Percentiles rank a stretch among this genome's conserved stretches.
Conservation (phyloP, 2,329 filamentous ascomycete genomes). For the Shiraia sp. region DNA sequence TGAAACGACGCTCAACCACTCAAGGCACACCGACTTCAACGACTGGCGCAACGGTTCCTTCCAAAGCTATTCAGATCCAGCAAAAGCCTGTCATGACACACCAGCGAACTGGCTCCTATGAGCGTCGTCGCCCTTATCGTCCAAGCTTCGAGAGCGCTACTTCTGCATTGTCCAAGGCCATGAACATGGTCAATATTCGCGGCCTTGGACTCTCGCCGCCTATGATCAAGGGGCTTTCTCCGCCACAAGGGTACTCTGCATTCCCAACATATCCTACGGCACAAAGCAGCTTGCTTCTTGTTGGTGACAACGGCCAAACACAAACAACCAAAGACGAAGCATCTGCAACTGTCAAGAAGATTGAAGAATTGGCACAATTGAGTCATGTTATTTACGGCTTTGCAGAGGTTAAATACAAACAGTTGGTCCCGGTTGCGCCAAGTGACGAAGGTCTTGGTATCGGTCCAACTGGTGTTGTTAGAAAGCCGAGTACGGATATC, state of each 20-base stretch:
- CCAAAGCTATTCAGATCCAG: slow-evolving; percentile 76
- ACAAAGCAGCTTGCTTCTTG: slow-evolving; percentile 67
- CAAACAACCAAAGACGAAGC: slow-evolving; percentile 72
- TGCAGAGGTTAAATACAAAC: slow-evolving; percentile 97
- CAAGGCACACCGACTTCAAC: slow-evolving; percentile 71
- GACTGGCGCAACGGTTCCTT: slow-evolving; percentile 71
- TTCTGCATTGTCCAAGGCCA: slow-evolving; percentile 90
- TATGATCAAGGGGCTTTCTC: slow-evolving; percentile 65
- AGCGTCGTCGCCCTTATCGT: slow-evolving; percentile 75
- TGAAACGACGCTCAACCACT: slow-evolving; percentile 77
- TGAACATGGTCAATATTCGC: slow-evolving; percentile 86
- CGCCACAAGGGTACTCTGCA: slow-evolving; percentile 72
- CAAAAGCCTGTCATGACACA: slow-evolving; percentile 65
- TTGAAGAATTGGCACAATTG: slow-evolving; percentile 89
- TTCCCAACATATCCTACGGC: slow-evolving; percentile 84
- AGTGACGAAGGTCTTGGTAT: slow-evolving; percentile 70
- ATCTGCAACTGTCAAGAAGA: slow-evolving; percentile 72
- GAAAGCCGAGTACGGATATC: slow-evolving; percentile 50
- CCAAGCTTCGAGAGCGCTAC: slow-evolving; percentile 76
- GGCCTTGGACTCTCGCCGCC: slow-evolving; percentile 71
- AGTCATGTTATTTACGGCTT: slow-evolving; percentile 98
- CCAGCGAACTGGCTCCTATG: slow-evolving; percentile 78
- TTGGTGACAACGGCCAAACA: slow-evolving; percentile 65
- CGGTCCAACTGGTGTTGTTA: slow-evolving; percentile 53
- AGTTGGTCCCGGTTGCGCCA: slow-evolving; percentile 86